Evolutionary conservation across 768 basidiomycete species (phyloP), one percentile per base, ranked within the genome.

Genomic region (Suillus decipiens): DNA sequence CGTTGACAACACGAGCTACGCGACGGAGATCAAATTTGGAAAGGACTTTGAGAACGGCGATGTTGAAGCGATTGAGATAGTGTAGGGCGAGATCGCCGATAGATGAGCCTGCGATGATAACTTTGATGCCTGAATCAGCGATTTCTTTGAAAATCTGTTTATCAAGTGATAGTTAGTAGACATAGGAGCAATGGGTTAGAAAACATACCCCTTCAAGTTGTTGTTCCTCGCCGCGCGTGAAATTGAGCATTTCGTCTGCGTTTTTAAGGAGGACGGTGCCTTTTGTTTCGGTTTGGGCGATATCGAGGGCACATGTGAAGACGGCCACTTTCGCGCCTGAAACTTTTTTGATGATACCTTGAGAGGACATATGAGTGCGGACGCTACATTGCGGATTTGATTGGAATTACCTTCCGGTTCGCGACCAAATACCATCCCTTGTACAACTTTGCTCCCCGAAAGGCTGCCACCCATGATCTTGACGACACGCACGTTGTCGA

Each of bases 21-120:
- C 97, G 83, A 58, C 96, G 90, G 15, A 99, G 87, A 67, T 99
- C 96, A 76, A 99, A 99, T 77, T 99, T 99, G 73, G 95, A 97
- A 63, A 96, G 85, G 34, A 99, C 93, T 76, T 97, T 98, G 77
- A 99, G 85, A 68, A 99, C 95, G 70, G 94, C 93, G 76, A 99
- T 94, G 79, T 87, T 83, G 81, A 92, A 84, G 61, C 96, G 85
- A 81, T 98, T 92, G 72, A 99, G 89, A 81, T 95, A 99, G 79
- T 99, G 97, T 63, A 97, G 81, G 1, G 96, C 95, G 62, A 99
- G 92, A 72, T 99, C 97, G 68, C 96, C 96, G 67, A 99, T 85
- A 47, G 87, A 86, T 10, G 95, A 90, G 22, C 97, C 97, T 15
- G 94, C 96, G 67, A 99, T 85, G 81, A 99, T 88, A 67, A 98